These are phyloP conservation scores for Aspergillus piperis DNA, from an alignment of 2,329 filamentous ascomycete genomes.

Conservation along the genomic window DNA sequence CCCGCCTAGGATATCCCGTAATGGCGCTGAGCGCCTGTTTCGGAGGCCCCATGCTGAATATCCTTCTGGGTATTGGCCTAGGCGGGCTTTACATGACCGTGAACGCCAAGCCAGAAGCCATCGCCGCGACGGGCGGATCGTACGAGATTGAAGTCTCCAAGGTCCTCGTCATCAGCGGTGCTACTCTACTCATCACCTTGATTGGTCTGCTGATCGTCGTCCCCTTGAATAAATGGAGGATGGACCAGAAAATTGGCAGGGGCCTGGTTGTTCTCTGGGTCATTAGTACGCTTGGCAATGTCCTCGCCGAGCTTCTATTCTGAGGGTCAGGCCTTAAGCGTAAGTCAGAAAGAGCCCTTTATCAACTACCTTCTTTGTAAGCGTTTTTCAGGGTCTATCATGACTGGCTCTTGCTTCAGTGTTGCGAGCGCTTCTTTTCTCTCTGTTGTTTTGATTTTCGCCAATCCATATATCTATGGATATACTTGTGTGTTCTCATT, in stretches of 20 bases:
- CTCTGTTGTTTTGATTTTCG: background rate
- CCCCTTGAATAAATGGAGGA: conserved; percentile 80
- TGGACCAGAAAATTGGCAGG: conserved; percentile 81
- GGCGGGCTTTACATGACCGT: conserved; percentile 87
- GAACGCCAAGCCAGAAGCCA: conserved; percentile 39
- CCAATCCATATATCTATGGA: background rate
- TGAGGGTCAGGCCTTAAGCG: conserved; percentile 12
- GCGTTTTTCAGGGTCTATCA: too few relatives aligned
- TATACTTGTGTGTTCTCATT: background rate
- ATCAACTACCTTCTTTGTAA: too few relatives aligned
- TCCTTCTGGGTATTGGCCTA: conserved; percentile 89
- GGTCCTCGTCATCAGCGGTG: conserved; percentile 79
- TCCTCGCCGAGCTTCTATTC: conserved; percentile 68
- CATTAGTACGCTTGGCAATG: conserved; percentile 76
- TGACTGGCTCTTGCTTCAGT: background rate
- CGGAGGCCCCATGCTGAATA: conserved; percentile 98
- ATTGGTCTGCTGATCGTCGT: conserved; percentile 76
- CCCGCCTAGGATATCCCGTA: conserved; percentile 88
- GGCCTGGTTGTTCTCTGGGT: conserved; percentile 78
- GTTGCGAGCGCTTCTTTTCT: background rate
- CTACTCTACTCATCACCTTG: conserved; percentile 80
- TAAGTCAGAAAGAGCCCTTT: too few relatives aligned
- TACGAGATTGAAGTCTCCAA: conserved; percentile 84
- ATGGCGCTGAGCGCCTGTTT: conserved; percentile 96
- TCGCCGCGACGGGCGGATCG: conserved; percentile 46